Base-by-base conservation (phyloP, 75 land plant species). In the Chamaecyparis obtusa region DNA sequence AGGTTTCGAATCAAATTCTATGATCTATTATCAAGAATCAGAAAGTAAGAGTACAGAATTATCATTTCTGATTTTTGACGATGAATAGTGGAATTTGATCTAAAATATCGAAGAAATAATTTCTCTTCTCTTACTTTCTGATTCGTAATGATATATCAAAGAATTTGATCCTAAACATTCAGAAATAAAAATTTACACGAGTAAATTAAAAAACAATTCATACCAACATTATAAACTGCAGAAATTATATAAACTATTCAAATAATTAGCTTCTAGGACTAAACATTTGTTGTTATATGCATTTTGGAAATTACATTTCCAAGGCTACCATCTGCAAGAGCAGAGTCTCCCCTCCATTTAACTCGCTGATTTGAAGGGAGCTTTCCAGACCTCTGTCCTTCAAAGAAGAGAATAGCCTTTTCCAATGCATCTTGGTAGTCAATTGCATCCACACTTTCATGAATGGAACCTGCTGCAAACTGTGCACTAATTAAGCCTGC, bases 341-440 rank as follows among this genome's bases (percentile, higher is more conserved):
- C 92, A 35, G 92, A 91, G 43, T 91, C 87, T 24, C 86, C 85
- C 11, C 92, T 81, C 92, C 92, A 91, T n/a, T 36, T 27, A 74
- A 87, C 89, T 46, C 92, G 86, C 80, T 91, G 92, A 35, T 27
- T 49, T 16, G 83, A 15, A 36, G 92, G 92, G 17, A 91, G 89
- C n/a, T n/a, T 49, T 36, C 92, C 92, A 44, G 92, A 91, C 35
- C 92, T 41, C 24, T 91, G 92, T 0, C 88, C 92, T 85, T 91
- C 92, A 56, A 90, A 91, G 89, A 83, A 91, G 10, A 91, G 84
- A 32, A 91, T 83, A 10, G 84, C 41, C 51, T 91, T 91, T 24
- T 11, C 3, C 19, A 91, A 67, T 27, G 92, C 92, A 64, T 81
- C 84, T 17, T 9, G 24, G 64, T 91, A 91, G 84, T 90, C 91